Evolutionary conservation across 192 early-diverging fungal genomes (phyloP).

Genomic region (Dimargaris verticillata): DNA sequence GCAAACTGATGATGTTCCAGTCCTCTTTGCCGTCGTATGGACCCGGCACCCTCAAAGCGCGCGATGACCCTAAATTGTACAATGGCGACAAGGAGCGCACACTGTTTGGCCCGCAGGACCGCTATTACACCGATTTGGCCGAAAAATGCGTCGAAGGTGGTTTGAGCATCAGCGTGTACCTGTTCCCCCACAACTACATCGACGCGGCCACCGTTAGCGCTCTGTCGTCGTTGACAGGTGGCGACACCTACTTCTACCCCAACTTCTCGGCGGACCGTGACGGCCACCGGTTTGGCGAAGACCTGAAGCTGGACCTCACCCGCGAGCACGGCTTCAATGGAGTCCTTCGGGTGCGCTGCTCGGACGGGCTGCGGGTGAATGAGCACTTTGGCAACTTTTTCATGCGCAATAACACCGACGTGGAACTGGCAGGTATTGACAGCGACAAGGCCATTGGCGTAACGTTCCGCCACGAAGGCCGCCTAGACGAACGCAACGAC

Average conservation of each 20-base stretch:
- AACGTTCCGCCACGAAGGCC: slow-evolving; percentile 70
- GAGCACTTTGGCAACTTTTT: slow-evolving; percentile 91
- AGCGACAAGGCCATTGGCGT: slow-evolving; percentile 71
- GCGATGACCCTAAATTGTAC: slow-evolving; percentile 81
- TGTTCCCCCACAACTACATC: slow-evolving; percentile 77
- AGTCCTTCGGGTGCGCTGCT: slow-evolving; percentile 74
- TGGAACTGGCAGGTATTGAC: slow-evolving; percentile 82
- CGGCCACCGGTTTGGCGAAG: slow-evolving; percentile 50
- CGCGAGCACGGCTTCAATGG: slow-evolving; percentile 78
- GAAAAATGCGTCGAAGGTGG: slow-evolving; percentile 67
- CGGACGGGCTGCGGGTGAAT: slow-evolving; percentile 67
- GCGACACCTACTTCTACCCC: slow-evolving; percentile 65
- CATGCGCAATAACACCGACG: slow-evolving; percentile 80
- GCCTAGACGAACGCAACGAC: slow-evolving; percentile 68
- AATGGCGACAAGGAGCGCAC: slow-evolving; percentile 82
- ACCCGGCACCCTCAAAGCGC: slow-evolving; percentile 68
- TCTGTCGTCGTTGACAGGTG: slow-evolving; percentile 71
- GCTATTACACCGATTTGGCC: slow-evolving; percentile 70
- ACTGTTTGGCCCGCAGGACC: slow-evolving; percentile 72
- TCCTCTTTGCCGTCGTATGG: slow-evolving; percentile 73
- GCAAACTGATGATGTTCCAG: slow-evolving; percentile 82
- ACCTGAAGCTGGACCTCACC: slow-evolving; percentile 49
- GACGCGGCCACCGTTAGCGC: slow-evolving; percentile 74
- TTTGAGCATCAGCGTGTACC: slow-evolving; percentile 72
- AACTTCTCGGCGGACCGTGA: slow-evolving; percentile 64